A percentile compares a stretch with the other conserved stretches of the same genome.
phyloP scores from a whole-genome alignment of 441 rosid genomes.

The Gossypium schwendimanii region DNA sequence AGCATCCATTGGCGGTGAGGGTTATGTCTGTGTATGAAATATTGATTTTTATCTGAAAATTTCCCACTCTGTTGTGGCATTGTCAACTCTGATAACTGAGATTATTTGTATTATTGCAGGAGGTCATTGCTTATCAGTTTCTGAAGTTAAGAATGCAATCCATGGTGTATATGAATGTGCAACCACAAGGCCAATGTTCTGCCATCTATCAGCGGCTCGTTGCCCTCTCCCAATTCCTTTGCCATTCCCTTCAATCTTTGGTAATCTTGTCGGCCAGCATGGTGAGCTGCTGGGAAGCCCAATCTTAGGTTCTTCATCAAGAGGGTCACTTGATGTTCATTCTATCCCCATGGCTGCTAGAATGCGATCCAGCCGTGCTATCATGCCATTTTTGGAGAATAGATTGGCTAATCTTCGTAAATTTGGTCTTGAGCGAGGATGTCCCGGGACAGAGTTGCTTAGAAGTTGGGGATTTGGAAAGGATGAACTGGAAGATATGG shows the following conservation, averaged over 20 bases:
- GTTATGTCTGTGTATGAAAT: neutral
- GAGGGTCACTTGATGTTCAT: conserved; percentile 72
- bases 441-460: conserved; percentile 53
- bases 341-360: conserved; percentile 71
- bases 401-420: conserved; percentile 49
- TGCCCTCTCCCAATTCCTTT: conserved; percentile 84
- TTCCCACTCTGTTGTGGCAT: neutral
- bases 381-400: conserved; percentile 60
- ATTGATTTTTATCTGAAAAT: neutral
- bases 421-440: conserved; percentile 54
- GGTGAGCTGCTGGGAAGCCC: conserved; percentile 71
- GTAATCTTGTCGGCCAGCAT: conserved; percentile 48
- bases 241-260: conserved; percentile 85
- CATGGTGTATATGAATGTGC: conserved; percentile 36
- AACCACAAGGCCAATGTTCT: conserved; percentile 43
- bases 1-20: neutral
- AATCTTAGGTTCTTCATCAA: conserved; percentile 25
- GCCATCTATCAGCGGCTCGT: conserved; percentile 53
- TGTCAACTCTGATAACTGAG: neutral
- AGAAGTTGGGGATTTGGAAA: conserved; percentile 77
- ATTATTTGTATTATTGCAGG: conserved; percentile 23
- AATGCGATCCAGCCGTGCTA: conserved; percentile 52
- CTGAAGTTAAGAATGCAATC: conserved; percentile 56
- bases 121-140: conserved; percentile 39
- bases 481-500: conserved; percentile 70